phyloP scores from a whole-genome alignment of 192 early-diverging fungal genomes.

The Phlyctochytrium planicorne region DNA sequence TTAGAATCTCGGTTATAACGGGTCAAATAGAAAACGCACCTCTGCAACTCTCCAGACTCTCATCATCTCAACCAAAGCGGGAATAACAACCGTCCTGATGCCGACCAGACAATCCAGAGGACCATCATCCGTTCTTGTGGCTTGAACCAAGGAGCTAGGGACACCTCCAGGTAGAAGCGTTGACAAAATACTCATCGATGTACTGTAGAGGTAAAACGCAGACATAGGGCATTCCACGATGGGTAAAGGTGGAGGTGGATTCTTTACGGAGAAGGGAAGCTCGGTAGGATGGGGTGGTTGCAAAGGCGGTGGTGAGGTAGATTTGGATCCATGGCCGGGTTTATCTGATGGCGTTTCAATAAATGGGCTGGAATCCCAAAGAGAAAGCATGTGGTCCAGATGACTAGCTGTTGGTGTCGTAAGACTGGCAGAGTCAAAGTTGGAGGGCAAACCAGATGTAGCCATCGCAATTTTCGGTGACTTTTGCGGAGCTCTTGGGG shows the following conservation, averaged over 20 bases:
- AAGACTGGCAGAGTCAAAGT: neutral
- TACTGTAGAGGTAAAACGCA: neutral
- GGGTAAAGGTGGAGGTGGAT: neutral
- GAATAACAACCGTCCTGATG: neutral
- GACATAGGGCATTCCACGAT: slow-evolving; percentile 1
- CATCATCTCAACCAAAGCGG: neutral
- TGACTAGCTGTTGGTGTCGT: neutral
- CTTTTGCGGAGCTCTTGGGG: neutral
- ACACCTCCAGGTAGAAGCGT: neutral
- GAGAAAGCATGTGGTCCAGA: too few relatives aligned
- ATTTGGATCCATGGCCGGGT: too few relatives aligned
- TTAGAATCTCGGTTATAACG: neutral
- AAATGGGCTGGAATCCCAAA: too few relatives aligned
- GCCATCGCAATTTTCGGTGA: neutral
- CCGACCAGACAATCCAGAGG: neutral
- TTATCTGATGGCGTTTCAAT: too few relatives aligned
- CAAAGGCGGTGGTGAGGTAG: neutral
- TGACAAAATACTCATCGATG: neutral
- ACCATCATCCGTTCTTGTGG: neutral
- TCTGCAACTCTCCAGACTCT: neutral
- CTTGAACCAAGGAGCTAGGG: neutral
- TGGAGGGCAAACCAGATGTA: neutral
- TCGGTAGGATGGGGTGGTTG: neutral
- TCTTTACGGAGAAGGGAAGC: neutral
- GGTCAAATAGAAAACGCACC: neutral